Conservation (phyloP, 2,329 filamentous ascomycete genomes). For the Ophiocordyceps robertsii region DNA sequence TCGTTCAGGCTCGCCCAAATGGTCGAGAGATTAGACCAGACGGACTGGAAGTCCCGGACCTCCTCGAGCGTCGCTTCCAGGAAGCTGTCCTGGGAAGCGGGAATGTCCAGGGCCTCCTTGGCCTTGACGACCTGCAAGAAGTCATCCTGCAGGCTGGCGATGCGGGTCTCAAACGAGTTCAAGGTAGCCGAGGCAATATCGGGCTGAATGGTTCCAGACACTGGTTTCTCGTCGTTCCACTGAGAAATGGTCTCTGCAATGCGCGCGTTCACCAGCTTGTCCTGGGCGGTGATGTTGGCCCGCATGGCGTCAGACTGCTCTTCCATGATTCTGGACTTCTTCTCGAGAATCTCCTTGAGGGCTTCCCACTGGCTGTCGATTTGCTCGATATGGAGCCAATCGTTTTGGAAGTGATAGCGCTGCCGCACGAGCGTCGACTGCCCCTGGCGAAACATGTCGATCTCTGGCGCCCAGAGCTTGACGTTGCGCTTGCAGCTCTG, state of each 20-base stretch:
- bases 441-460: slow-evolving; percentile 90
- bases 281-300: slow-evolving; percentile 89
- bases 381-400: slow-evolving; percentile 94
- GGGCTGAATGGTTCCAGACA: slow-evolving; percentile 85
- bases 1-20: slow-evolving; percentile 97
- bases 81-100: slow-evolving; percentile 65
- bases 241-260: slow-evolving; percentile 72
- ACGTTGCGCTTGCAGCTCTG: slow-evolving; percentile 93
- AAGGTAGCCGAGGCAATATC: slow-evolving; percentile 77
- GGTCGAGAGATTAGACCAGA: slow-evolving; percentile 89
- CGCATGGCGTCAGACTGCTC: slow-evolving; percentile 92
- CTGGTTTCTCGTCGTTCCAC: slow-evolving; percentile 95
- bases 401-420: slow-evolving; percentile 81
- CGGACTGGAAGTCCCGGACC: slow-evolving; percentile 96
- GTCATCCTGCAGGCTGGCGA: slow-evolving; percentile 75
- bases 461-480: slow-evolving; percentile 86
- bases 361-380: slow-evolving; percentile 94
- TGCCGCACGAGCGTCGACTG: slow-evolving; percentile 85
- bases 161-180: slow-evolving; percentile 67
- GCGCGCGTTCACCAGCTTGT: slow-evolving; percentile 79
- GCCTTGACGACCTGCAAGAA: slow-evolving; percentile 90
- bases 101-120: slow-evolving; percentile 89
- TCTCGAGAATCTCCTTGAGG: slow-evolving; percentile 77
- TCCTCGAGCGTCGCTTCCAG: slow-evolving; percentile 83
- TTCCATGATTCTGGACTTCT: slow-evolving; percentile 89